Conservation (phyloP, 176 grass and related monocot genomes). For the Alopecurus myosuroides region DNA sequence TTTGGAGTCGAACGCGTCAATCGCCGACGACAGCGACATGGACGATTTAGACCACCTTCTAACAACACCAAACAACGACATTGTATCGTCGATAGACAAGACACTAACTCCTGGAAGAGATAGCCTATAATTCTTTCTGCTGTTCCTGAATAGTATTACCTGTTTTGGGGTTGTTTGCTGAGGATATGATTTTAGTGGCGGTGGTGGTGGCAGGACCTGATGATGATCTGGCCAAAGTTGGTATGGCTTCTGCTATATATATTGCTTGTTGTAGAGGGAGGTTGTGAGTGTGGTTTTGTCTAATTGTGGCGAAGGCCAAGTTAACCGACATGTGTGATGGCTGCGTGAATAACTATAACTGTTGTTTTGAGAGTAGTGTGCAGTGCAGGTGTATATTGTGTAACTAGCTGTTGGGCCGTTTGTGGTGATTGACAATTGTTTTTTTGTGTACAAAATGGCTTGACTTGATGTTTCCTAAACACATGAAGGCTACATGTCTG, state of each 20-base stretch:
- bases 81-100: slow-evolving; percentile 54
- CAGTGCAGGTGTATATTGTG: neutral
- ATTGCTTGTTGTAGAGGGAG: neutral
- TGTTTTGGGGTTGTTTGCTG: slow-evolving; percentile 7
- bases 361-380: neutral
- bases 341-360: neutral
- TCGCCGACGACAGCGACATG: slow-evolving; percentile 34
- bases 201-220: neutral
- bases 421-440: neutral
- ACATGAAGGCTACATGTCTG: too few species aligned
- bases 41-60: slow-evolving; percentile 66
- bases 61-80: slow-evolving; percentile 56
- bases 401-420: neutral
- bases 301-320: slow-evolving; percentile 38
- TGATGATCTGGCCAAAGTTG: slow-evolving; percentile 2
- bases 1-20: slow-evolving; percentile 52
- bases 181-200: neutral
- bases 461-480: neutral
- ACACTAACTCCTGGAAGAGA: slow-evolving; percentile 43
- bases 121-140: slow-evolving; percentile 20
- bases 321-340: slow-evolving; percentile 33
- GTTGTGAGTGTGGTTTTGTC: slow-evolving; percentile 18
- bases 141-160: neutral
- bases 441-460: slow-evolving; percentile 1
- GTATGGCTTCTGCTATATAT: neutral